phyloP scores from a whole-genome alignment of 2,329 filamentous ascomycete genomes.

The Nemania sp. region DNA sequence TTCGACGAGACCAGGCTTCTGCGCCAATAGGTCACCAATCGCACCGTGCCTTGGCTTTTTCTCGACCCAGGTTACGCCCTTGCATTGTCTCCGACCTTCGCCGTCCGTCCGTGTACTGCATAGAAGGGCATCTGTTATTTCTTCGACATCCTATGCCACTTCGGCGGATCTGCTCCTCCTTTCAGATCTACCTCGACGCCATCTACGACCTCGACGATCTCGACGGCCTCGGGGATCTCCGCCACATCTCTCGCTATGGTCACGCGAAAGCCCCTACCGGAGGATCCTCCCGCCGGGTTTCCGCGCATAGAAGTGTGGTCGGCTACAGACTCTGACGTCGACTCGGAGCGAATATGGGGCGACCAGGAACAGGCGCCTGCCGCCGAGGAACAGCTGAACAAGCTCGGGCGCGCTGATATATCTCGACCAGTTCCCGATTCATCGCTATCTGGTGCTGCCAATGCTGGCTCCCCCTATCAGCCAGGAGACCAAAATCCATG shows the following conservation, averaged over 20 bases:
- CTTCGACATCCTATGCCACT: no score
- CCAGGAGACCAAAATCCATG: constrained; percentile 45
- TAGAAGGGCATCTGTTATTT: background rate
- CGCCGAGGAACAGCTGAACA: constrained; percentile 12
- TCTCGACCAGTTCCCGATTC: constrained; percentile 40
- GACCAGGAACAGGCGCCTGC: constrained; percentile 14
- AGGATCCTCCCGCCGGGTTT: constrained; percentile 24
- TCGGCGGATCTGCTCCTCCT: background rate
- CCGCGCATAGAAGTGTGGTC: constrained; percentile 42
- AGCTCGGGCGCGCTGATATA: constrained; percentile 23
- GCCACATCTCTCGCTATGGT: constrained; percentile 44
- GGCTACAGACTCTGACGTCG: constrained; percentile 41
- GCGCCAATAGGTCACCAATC: background rate
- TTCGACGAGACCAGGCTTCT: background rate
- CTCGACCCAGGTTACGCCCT: background rate
- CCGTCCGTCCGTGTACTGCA: background rate
- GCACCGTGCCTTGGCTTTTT: background rate
- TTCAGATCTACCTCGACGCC: background rate
- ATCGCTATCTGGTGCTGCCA: constrained; percentile 40
- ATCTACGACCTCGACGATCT: background rate
- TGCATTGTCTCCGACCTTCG: background rate
- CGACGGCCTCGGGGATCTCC: background rate
- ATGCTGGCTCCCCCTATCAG: constrained; percentile 35
- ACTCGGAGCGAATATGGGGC: constrained; percentile 40
- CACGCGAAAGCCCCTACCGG: constrained; percentile 46